phyloP scores from a whole-genome alignment of 2,329 filamentous ascomycete genomes.

The Alternaria sp. region DNA sequence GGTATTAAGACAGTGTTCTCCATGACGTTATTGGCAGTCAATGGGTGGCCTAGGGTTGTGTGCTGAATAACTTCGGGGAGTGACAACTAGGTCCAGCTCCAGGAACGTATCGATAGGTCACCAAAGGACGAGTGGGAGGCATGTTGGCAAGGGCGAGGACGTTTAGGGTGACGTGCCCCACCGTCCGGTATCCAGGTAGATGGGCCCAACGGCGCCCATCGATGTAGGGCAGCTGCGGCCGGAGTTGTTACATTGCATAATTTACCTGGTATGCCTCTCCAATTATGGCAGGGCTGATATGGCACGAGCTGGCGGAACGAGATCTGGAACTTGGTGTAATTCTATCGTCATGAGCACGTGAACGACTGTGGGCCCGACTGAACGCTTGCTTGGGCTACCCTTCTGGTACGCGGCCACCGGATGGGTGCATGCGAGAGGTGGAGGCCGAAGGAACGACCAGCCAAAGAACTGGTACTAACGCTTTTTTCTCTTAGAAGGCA shows the following conservation, averaged over 20 bases:
- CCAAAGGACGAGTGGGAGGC: background rate
- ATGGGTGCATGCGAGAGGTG: background rate
- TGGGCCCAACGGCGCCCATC: background rate
- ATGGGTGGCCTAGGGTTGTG: background rate
- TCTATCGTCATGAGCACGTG: background rate
- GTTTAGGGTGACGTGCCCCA: too few relatives aligned
- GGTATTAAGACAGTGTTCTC: background rate
- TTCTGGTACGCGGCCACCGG: background rate
- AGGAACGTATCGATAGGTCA: background rate
- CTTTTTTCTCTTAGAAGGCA: background rate
- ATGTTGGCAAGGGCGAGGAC: background rate
- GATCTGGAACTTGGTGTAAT: background rate
- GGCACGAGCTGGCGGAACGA: background rate
- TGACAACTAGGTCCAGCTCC: background rate
- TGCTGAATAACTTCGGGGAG: background rate
- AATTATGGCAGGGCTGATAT: background rate
- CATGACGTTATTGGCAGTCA: background rate
- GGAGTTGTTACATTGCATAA: background rate
- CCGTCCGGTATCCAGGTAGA: background rate
- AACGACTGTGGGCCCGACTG: background rate
- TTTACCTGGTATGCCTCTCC: background rate
- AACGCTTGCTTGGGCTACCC: background rate
- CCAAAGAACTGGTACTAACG: background rate
- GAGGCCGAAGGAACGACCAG: background rate
- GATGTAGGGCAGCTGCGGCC: background rate